These are phyloP conservation scores for Saccharata proteae DNA, from an alignment of 2,329 filamentous ascomycete genomes.

Conservation along the genomic window DNA sequence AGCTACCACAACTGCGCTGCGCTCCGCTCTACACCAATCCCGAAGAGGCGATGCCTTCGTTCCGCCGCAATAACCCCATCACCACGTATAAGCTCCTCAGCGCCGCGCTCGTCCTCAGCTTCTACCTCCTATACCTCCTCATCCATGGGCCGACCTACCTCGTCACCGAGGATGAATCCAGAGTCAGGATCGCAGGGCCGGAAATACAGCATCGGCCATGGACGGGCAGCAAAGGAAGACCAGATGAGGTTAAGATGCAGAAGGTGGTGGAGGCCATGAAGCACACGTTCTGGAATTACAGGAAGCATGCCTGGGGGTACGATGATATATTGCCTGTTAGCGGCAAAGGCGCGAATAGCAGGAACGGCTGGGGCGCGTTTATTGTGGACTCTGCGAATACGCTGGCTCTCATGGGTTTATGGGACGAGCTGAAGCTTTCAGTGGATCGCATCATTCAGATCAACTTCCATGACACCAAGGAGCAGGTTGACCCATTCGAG, in stretches of 20 bases:
- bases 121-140: constrained; percentile 28
- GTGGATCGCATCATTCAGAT: constrained; percentile 27
- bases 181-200: constrained; percentile 16
- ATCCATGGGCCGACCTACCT: constrained; percentile 17
- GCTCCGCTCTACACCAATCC: no score
- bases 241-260: constrained; percentile 21
- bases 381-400: constrained; percentile 30
- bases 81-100: constrained; percentile 30
- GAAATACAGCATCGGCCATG: constrained; percentile 22
- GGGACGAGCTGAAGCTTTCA: constrained; percentile 28
- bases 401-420: constrained; percentile 29
- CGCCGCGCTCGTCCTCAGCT: constrained; percentile 29
- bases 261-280: constrained; percentile 27
- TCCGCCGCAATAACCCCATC: constrained; percentile 26
- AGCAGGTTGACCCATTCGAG: constrained; percentile 30
- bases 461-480: constrained; percentile 23
- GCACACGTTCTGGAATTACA: constrained; percentile 28
- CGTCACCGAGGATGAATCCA: background rate
- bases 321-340: constrained; percentile 29
- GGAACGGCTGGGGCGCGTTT: constrained; percentile 32
- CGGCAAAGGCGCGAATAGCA: constrained; percentile 20
- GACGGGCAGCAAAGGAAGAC: constrained; percentile 21
- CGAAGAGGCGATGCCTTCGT: constrained; percentile 13
- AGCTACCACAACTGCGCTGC: no score
- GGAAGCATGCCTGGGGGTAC: constrained; percentile 26